Conservation (phyloP, 2,329 filamentous ascomycete species). For the Neopestalotiopsis sp. region DNA sequence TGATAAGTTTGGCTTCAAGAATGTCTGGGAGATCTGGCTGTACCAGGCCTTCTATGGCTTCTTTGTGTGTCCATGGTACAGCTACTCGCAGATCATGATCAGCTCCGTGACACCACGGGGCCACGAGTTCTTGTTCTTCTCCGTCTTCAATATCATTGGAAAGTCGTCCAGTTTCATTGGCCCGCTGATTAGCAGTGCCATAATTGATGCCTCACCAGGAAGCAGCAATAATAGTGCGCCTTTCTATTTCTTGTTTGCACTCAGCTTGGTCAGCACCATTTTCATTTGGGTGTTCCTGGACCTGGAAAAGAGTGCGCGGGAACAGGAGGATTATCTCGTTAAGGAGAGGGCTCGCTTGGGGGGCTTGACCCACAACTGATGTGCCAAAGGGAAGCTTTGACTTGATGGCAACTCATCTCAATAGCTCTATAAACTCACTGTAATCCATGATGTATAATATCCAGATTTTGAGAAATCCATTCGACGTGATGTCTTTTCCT, state of each 20-base stretch:
- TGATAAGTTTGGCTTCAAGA: conserved; percentile 47
- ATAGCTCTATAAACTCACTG: background rate
- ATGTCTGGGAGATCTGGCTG: conserved; percentile 51
- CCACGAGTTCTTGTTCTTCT: conserved; percentile 75
- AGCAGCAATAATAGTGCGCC: conserved; percentile 63
- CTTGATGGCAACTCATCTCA: background rate
- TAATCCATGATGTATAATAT: background rate
- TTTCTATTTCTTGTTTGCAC: conserved; percentile 69
- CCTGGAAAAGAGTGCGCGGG: conserved; percentile 62
- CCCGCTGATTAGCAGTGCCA: conserved; percentile 70
- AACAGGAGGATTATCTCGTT: conserved; percentile 61
- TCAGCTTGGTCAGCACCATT: conserved; percentile 59
- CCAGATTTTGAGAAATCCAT: background rate
- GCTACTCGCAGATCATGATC: conserved; percentile 74
- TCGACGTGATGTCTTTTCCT: too few relatives aligned
- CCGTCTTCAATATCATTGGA: conserved; percentile 70
- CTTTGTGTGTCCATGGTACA: conserved; percentile 73
- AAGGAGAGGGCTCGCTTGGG: conserved; percentile 31
- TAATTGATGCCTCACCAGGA: conserved; percentile 64
- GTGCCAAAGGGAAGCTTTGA: background rate
- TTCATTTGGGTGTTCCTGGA: conserved; percentile 62
- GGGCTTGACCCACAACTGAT: background rate
- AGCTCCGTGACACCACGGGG: conserved; percentile 71
- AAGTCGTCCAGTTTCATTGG: conserved; percentile 73
- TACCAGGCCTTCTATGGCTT: conserved; percentile 65